phyloP scores from a whole-genome alignment of 108 stramenopile species.

The Nannochloropsis salina region DNA sequence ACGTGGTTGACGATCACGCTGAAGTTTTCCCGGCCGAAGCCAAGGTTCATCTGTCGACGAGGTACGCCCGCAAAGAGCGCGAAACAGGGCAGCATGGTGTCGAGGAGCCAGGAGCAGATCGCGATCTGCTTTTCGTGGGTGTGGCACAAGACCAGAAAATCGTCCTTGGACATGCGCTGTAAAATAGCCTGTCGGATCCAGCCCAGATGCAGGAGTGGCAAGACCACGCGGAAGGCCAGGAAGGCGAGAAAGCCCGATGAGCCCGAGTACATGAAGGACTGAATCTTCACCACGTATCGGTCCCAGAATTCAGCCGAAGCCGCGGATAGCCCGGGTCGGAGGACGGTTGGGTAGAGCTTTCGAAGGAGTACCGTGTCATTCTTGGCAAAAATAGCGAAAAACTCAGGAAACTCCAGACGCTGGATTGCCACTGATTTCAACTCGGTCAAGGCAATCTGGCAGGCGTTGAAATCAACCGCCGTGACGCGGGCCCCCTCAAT shows the following conservation, averaged over 20 bases:
- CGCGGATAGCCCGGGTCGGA: conserved; percentile 29
- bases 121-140: conserved; percentile 25
- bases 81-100: conserved; percentile 27
- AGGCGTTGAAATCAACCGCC: conserved; percentile 52
- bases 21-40: conserved; percentile 32
- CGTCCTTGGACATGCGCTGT: conserved; percentile 24
- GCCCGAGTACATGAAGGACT: conserved; percentile 50
- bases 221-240: conserved; percentile 26
- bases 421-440: conserved; percentile 39
- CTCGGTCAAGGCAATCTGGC: conserved; percentile 52
- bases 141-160: neutral
- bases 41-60: conserved; percentile 40
- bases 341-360: conserved; percentile 28
- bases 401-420: conserved; percentile 31
- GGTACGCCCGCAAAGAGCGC: conserved; percentile 47
- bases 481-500: conserved; percentile 52
- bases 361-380: conserved; percentile 30
- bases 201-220: conserved; percentile 36
- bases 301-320: conserved; percentile 48
- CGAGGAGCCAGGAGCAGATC: conserved; percentile 29
- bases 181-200: conserved; percentile 29
- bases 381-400: conserved; percentile 48
- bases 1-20: conserved; percentile 35
- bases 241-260: conserved; percentile 35
- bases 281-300: neutral